Evolutionary conservation across 768 basidiomycete genomes (phyloP).

Genomic region (Sistotremastrum suecicum): DNA sequence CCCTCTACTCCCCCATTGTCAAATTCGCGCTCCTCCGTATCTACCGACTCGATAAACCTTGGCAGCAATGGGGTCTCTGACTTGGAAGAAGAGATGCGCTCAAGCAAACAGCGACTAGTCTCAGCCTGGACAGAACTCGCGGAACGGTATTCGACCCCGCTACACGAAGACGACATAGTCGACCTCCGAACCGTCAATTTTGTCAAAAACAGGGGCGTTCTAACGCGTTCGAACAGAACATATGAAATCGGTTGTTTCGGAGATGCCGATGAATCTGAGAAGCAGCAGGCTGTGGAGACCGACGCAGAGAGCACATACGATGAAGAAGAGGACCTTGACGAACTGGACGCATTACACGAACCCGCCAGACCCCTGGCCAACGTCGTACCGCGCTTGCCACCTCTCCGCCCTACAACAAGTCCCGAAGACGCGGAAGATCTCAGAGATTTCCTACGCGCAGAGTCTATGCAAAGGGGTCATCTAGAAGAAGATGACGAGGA

Average conservation of each 20-base stretch:
- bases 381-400: constrained; percentile 40
- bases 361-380: constrained; percentile 8
- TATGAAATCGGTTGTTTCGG: constrained; percentile 41
- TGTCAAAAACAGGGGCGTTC: constrained; percentile 56
- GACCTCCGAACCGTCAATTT: constrained; percentile 48
- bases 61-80: no score
- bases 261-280: constrained; percentile 14
- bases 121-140: constrained; percentile 51
- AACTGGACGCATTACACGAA: constrained; percentile 25
- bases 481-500: constrained; percentile 26
- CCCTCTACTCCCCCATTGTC: no score
- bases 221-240: constrained; percentile 27
- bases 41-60: no score
- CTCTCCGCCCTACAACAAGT: constrained; percentile 26
- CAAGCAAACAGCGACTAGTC: no score
- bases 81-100: no score
- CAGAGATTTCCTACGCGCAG: constrained; percentile 51
- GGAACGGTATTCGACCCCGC: constrained; percentile 46
- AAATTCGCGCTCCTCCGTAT: no score
- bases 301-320: background rate
- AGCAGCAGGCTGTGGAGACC: constrained; percentile 9
- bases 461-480: constrained; percentile 35
- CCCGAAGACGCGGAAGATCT: constrained; percentile 49
- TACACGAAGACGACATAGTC: constrained; percentile 72
- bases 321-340: constrained; percentile 14